A percentile compares a stretch with the other conserved stretches of the same genome.
phyloP scores from a whole-genome alignment of 768 basidiomycete genomes.

The Pleurotus sapidus region DNA sequence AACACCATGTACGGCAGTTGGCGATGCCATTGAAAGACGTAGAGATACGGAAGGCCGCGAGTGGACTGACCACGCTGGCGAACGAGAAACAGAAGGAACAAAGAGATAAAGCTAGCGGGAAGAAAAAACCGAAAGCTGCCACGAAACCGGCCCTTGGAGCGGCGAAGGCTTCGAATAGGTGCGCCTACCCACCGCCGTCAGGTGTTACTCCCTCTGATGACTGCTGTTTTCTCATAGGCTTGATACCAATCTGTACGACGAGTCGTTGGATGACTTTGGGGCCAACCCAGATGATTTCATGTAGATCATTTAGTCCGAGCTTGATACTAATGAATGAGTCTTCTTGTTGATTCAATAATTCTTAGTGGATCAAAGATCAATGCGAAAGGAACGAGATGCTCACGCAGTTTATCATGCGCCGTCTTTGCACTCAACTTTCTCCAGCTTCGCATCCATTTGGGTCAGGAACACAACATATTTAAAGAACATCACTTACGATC shows the following conservation, averaged over 20 bases:
- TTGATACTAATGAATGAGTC: conserved; percentile 2
- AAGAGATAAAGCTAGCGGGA: conserved; percentile 80
- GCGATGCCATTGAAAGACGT: conserved; percentile 81
- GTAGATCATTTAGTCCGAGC: conserved; percentile 42
- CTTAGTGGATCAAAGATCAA: too few species aligned
- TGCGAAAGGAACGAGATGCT: too few species aligned
- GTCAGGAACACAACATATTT: too few species aligned
- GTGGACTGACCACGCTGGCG: conserved; percentile 78
- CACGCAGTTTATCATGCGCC: too few species aligned
- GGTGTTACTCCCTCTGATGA: not conserved
- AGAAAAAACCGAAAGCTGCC: conserved; percentile 79
- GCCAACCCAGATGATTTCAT: conserved; percentile 81
- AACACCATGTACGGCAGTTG: conserved; percentile 76
- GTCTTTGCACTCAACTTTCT: too few species aligned
- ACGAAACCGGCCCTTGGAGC: conserved; percentile 77
- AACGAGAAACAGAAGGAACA: conserved; percentile 96
- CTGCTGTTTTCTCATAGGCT: conserved; percentile 39
- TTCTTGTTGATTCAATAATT: not conserved
- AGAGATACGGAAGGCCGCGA: conserved; percentile 88
- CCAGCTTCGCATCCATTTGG: too few species aligned
- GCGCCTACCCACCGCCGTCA: conserved; percentile 18
- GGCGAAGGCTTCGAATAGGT: conserved; percentile 66
- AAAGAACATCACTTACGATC: too few species aligned
- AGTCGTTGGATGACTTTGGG: conserved; percentile 88
- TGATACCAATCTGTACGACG: conserved; percentile 82